Conservation (phyloP, 2,329 filamentous ascomycete genomes). For the Aureobasidium sp. region DNA sequence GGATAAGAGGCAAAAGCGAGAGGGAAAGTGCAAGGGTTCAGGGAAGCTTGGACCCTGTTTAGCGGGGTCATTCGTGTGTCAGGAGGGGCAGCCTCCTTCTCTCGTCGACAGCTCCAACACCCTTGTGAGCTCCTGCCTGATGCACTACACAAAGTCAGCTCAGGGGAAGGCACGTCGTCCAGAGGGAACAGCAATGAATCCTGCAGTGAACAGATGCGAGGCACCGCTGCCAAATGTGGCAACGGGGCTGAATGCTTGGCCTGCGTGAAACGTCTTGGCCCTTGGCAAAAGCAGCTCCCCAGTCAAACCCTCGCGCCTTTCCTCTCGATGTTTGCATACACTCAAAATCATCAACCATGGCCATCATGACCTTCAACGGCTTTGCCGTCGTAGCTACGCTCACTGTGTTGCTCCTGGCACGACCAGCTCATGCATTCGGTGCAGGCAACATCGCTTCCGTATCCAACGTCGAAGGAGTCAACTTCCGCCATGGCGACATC, state of each 20-base stretch:
- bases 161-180: no score
- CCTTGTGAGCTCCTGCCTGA: no score
- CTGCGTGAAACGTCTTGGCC: conserved; percentile 8
- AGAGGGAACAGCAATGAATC: no score
- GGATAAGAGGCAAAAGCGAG: not conserved
- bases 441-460: conserved; percentile 43
- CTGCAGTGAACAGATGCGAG: no score
- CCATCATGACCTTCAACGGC: not conserved
- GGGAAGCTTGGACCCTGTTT: conserved; percentile 4
- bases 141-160: not conserved
- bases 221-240: not conserved
- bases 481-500: conserved; percentile 49
- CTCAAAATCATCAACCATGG: not conserved
- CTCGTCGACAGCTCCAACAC: no score
- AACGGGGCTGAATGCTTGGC: not conserved
- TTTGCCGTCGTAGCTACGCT: conserved; percentile 9
- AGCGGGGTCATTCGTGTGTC: not conserved
- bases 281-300: not conserved
- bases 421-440: conserved; percentile 37
- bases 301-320: not conserved
- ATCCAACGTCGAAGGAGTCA: conserved; percentile 40
- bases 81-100: not conserved
- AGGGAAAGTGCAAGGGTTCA: no score
- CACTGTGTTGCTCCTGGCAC: conserved; percentile 18
- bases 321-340: not conserved